These are phyloP conservation scores for Castanospermum australe DNA, from an alignment of 306 rosid species.

Conservation along the genomic window DNA sequence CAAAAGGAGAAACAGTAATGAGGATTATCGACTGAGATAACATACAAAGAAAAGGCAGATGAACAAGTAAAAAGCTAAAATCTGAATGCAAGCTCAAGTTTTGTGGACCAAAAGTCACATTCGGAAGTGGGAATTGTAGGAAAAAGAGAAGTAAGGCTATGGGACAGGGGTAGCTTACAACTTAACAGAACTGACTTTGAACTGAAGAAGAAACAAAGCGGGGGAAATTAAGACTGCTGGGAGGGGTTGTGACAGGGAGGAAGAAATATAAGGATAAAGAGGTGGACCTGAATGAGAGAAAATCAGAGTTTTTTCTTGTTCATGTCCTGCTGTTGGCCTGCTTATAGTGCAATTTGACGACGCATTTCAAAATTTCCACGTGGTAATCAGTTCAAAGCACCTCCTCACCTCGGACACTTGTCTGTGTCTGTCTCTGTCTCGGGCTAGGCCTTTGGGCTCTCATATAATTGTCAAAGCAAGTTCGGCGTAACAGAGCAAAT, in stretches of 20 bases:
- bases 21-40: background rate
- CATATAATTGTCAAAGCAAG: background rate
- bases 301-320: background rate
- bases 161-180: background rate
- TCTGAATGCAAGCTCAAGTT: background rate
- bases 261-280: background rate
- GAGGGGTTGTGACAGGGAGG: background rate
- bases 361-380: slow-evolving; percentile 23
- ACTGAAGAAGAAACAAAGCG: background rate
- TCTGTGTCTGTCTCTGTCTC: no score
- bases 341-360: slow-evolving; percentile 12
- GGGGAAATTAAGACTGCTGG: no score
- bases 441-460: no score
- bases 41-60: background rate
- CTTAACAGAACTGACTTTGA: background rate
- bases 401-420: no score
- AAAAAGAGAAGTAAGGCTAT: background rate
- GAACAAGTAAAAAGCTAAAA: background rate
- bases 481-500: no score
- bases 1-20: background rate
- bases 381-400: background rate
- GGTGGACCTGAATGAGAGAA: background rate
- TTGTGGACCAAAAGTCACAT: background rate
- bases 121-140: background rate
- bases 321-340: slow-evolving; percentile 9